phyloP scores from a whole-genome alignment of 2,329 filamentous ascomycete species.

The Paraphoma chrysanthemicola region DNA sequence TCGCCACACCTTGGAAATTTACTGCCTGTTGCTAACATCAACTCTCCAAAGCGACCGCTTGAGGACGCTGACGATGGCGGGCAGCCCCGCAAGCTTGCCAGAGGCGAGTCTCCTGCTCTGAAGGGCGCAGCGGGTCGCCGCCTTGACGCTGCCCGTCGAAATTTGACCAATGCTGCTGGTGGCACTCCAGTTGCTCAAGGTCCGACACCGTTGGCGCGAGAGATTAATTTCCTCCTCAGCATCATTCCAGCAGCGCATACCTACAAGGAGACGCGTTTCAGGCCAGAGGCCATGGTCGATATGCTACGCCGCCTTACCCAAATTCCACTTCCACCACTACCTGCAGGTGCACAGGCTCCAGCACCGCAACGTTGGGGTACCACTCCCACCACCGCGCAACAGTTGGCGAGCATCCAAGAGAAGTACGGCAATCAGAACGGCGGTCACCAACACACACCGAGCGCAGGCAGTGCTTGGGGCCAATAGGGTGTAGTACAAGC shows the following conservation, averaged over 20 bases:
- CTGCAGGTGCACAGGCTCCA: slow-evolving; percentile 6
- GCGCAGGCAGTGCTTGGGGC: slow-evolving; percentile 6
- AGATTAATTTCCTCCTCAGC: slow-evolving; percentile 63
- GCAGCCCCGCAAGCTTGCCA: slow-evolving; percentile 83
- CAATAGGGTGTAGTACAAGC: not conserved
- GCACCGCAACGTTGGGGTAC: slow-evolving; percentile 33
- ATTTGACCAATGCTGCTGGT: slow-evolving; percentile 37
- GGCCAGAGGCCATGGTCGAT: slow-evolving; percentile 72
- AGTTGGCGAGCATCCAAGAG: slow-evolving; percentile 40
- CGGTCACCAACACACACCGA: slow-evolving; percentile 2
- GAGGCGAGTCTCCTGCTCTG: slow-evolving; percentile 83
- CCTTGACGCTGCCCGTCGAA: slow-evolving; percentile 74
- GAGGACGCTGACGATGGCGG: slow-evolving; percentile 73
- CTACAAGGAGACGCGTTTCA: slow-evolving; percentile 76
- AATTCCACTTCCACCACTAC: slow-evolving; percentile 22
- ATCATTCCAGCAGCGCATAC: slow-evolving; percentile 76
- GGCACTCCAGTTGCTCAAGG: slow-evolving; percentile 38
- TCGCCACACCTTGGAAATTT: slow-evolving; percentile 39
- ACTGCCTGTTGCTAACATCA: slow-evolving; percentile 27
- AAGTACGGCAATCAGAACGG: slow-evolving; percentile 31
- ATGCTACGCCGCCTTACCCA: slow-evolving; percentile 65
- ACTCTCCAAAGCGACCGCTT: slow-evolving; percentile 57
- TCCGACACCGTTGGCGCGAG: slow-evolving; percentile 74
- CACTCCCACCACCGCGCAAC: slow-evolving; percentile 34
- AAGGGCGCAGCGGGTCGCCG: slow-evolving; percentile 89